phyloP scores from a whole-genome alignment of 2,329 filamentous ascomycete species.

The Cyanodermella asteris region DNA sequence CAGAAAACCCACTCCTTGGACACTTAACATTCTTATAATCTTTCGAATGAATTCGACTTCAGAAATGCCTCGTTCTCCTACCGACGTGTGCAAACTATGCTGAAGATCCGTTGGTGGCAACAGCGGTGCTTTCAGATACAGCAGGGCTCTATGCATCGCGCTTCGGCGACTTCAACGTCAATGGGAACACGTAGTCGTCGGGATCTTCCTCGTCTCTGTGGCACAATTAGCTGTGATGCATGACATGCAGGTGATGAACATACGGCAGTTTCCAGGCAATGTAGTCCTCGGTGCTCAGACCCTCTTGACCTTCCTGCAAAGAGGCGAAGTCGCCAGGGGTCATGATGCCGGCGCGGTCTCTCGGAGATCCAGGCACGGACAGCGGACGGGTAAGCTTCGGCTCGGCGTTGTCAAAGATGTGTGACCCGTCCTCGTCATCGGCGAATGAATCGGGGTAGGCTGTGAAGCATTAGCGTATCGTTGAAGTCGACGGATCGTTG shows the following conservation, averaged over 20 bases:
- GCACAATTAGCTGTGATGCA: conserved; percentile 1
- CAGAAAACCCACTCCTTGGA: no score
- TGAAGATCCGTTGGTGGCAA: no score
- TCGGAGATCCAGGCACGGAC: conserved; percentile 79
- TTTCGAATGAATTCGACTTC: no score
- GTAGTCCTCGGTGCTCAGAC: conserved; percentile 88
- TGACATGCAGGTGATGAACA: conserved; percentile 24
- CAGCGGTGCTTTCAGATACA: no score
- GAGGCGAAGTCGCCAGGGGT: conserved; percentile 95
- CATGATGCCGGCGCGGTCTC: conserved; percentile 91
- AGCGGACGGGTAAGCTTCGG: conserved; percentile 89
- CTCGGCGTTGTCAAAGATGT: conserved; percentile 80
- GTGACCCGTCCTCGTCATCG: conserved; percentile 54
- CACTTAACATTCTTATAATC: no score
- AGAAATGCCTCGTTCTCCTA: no score
- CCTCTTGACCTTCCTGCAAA: conserved; percentile 81
- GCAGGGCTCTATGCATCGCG: no score
- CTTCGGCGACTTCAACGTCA: conserved; percentile 35
- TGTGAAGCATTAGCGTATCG: conserved; percentile 8
- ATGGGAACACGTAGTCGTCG: conserved; percentile 51
- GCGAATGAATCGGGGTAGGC: conserved; percentile 79
- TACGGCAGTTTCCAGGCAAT: conserved; percentile 95
- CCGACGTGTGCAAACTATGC: no score
- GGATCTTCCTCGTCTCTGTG: conserved; percentile 77
- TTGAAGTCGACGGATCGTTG: not conserved